These are phyloP conservation scores for Tetradesmus obliquus DNA, from an alignment of 139 green algal genomes.

Conservation along the genomic window DNA sequence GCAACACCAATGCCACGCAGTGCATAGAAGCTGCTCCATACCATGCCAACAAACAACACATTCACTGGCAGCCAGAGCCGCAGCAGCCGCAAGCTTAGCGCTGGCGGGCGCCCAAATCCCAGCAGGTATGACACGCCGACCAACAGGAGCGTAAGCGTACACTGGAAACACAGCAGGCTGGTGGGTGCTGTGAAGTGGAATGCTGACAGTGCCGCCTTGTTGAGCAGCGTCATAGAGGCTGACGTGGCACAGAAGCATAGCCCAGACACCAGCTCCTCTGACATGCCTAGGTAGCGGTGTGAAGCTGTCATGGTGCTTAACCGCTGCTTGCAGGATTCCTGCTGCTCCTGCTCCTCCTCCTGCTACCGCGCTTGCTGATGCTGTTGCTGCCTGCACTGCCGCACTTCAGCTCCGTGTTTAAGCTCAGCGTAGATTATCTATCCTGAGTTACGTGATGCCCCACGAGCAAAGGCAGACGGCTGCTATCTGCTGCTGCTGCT, in stretches of 20 bases:
- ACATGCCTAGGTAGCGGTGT: background rate
- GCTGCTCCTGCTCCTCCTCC: background rate
- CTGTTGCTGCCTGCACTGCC: background rate
- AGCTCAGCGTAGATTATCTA: background rate
- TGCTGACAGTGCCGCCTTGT: conserved; percentile 77
- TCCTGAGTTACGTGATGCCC: background rate
- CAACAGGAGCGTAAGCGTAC: conserved; percentile 66
- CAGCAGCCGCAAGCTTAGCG: conserved; percentile 54
- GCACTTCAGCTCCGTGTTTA: background rate
- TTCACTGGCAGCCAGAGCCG: conserved; percentile 90
- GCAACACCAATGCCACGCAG: conserved; percentile 79
- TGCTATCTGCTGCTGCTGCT: background rate
- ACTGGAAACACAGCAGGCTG: conserved; percentile 85
- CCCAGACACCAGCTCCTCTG: conserved; percentile 46
- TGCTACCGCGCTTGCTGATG: background rate
- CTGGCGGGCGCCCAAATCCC: conserved; percentile 44
- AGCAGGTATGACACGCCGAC: conserved; percentile 51
- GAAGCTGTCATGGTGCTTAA: background rate
- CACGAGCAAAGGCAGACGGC: background rate
- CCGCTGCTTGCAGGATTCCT: background rate
- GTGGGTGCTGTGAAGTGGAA: conserved; percentile 80
- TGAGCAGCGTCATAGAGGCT: conserved; percentile 74
- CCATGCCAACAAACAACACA: conserved; percentile 93
- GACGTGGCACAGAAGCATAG: conserved; percentile 55
- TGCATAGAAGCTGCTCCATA: conserved; percentile 83